phyloP scores from a whole-genome alignment of 1,284 basidiomycete species.

The Heimioporus retisporus region DNA sequence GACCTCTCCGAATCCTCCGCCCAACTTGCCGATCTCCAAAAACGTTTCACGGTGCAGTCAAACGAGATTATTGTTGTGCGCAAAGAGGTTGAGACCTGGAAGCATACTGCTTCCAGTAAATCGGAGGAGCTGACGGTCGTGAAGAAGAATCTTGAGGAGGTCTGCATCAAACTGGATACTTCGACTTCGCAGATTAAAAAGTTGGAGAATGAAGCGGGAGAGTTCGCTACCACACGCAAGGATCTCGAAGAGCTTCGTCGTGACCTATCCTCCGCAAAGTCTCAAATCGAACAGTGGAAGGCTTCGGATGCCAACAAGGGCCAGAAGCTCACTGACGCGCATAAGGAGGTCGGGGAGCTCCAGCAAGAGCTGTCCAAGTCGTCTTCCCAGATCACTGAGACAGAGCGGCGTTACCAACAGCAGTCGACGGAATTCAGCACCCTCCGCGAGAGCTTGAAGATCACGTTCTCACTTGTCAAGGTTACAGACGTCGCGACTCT shows the following conservation, averaged over 20 bases:
- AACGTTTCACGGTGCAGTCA: conserved; percentile 7
- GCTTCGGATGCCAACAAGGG: not conserved
- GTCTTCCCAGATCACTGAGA: not conserved
- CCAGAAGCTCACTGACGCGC: not conserved
- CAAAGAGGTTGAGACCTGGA: conserved; percentile 5
- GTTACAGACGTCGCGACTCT: not conserved
- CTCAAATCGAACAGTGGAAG: conserved; percentile 10
- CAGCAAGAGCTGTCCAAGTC: not conserved
- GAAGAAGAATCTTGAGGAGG: not conserved
- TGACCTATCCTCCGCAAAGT: conserved; percentile 5
- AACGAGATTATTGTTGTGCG: conserved; percentile 6
- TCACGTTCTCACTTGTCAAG: not conserved
- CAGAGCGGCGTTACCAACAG: conserved; percentile 1
- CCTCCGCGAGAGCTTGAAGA: conserved; percentile 4
- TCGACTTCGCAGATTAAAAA: not conserved
- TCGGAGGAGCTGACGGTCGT: conserved; percentile 6
- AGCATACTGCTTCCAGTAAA: not conserved
- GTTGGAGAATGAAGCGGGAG: not conserved
- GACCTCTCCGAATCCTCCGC: conserved; percentile 7
- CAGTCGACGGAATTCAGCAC: conserved; percentile 5
- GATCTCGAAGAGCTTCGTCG: conserved; percentile 14
- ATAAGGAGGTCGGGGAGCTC: conserved; percentile 8
- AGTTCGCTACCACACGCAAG: not conserved
- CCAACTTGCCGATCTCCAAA: conserved; percentile 11
- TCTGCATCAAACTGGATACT: not conserved